Base-by-base conservation (phyloP, 2,329 filamentous ascomycete genomes). In the Ceratocystis colombiana region DNA sequence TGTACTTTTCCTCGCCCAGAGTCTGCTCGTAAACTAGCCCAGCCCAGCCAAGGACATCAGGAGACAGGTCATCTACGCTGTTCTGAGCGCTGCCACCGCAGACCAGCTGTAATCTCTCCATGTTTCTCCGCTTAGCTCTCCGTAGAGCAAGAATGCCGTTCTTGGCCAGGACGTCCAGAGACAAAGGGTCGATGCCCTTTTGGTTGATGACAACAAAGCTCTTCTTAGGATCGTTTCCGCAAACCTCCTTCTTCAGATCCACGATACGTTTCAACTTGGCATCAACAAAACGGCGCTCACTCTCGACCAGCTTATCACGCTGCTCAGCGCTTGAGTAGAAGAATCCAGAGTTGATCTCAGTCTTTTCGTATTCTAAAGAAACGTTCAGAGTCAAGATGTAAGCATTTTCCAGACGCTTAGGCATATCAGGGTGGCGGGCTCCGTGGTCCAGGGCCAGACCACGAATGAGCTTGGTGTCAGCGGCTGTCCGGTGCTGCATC, bases 141-240 rank as follows among this genome's bases (percentile, higher is more conserved):
- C 94, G 86, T 69, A 99, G 84, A 64, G 94, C 94, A 70, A 97
- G 85, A 72, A 99, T 99, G 71, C 92, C 92, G 75, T 99, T 97
- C 85, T 99, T 99, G 70, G 94, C 92, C 67, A 99, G 80, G 12
- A 99, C 91, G 72, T 99, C 94, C 71, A 99, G 82, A 65, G 92
- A 96, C 69, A 99, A 81, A 25, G 94, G 94, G 75, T 99, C 94
- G 71, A 99, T 99, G 69, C 94, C 94, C 83, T 99, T 99, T 78
- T 99, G 94, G 81, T 99, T 99, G 77, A 99, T 90, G 73, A 99
- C 87, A 70, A 97, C 94, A 75, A 99, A 99, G 72, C 88, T 88
- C 82, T 97, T 96, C 79, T 90, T 94, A 7, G 87, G 85, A 73
- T 97, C 94, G 71, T 86, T 88, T 37, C 93, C 94, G 77, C 94